A percentile compares a stretch with the other conserved stretches of the same genome.
phyloP scores from a whole-genome alignment of 768 basidiomycete genomes.

The Naganishia vishniacii region DNA sequence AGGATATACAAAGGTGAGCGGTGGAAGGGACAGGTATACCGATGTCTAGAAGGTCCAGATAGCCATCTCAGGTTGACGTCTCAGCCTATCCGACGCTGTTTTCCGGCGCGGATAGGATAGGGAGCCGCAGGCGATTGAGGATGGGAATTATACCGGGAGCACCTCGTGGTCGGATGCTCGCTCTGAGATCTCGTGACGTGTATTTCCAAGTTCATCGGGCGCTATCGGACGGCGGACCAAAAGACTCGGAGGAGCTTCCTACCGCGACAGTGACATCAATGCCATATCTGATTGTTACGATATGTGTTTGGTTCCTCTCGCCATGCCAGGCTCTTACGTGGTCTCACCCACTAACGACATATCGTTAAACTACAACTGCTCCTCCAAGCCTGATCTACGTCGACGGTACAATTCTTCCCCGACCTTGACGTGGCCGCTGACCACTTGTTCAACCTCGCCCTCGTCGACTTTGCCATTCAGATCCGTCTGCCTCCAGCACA shows the following conservation, averaged over 20 bases:
- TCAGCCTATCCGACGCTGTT: slow-evolving; percentile 12
- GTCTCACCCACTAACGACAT: too few relatives aligned
- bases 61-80: too few relatives aligned
- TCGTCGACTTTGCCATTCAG: slow-evolving; percentile 14
- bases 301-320: too few relatives aligned
- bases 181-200: too few relatives aligned
- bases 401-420: background rate
- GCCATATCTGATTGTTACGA: too few relatives aligned
- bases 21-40: too few relatives aligned
- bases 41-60: too few relatives aligned
- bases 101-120: background rate
- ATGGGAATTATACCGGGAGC: background rate
- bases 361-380: slow-evolving; percentile 2
- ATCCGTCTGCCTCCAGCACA: slow-evolving; percentile 21
- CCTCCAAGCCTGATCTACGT: background rate
- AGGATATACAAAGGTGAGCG: slow-evolving; percentile 7
- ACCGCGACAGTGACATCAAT: too few relatives aligned
- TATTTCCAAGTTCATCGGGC: too few relatives aligned
- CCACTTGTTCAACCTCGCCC: slow-evolving; percentile 22
- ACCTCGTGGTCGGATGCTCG: background rate
- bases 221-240: too few relatives aligned
- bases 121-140: background rate
- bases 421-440: background rate
- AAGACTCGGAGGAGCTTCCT: too few relatives aligned
- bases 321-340: too few relatives aligned